Evolutionary conservation across 805 yeast species (phyloP), one percentile per base, ranked within the genome.

Genomic region (Yarrowia osloensis): DNA sequence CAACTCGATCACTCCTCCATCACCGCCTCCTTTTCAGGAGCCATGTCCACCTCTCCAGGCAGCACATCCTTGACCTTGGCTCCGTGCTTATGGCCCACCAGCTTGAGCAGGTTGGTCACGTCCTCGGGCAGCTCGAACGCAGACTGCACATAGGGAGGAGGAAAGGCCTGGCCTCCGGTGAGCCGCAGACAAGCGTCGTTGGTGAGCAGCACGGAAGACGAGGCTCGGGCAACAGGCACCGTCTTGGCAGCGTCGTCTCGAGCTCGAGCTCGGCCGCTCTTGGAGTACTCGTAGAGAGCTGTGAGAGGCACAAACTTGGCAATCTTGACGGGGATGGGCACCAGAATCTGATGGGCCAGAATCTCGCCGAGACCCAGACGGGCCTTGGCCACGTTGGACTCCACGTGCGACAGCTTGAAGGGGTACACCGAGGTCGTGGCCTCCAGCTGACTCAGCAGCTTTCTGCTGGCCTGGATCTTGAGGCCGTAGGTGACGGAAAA

Each of bases 141-240:
- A 29, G 97, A 90, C 75, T 93, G 97, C 50, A 90, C 88, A 95
- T 96, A 95, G 71, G 91, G 85, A 72, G 97, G 93, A 68, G 84
- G 82, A 65, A 87, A 82, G 28, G 88, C 81, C 72, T 83, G 81
- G 57, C 97, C 97, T 55, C 98, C 98, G 29, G 94, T 85, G 70
- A 94, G 82, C 75, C 97, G 85, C 67, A 93, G 77, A 19, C 89
- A 79, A 76, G 90, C 95, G 13, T 77, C 77, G 44, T 79, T 80
- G 62, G 85, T 79, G 66, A 91, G 79, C 35, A 88, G 82, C 61
- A 95, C 85, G 5, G 98, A 92, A 50, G 90, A 80, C 69, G 87
- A 82, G 77, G 90, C 96, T 76, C 97, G 87, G 15, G 94, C 91
- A 40, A 87, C 89, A 19, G 82, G 73, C 12, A 81, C 78, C 5